Evolutionary conservation across 306 rosid species (phyloP), one percentile per base, ranked within the genome.

Genomic region (Dryas octopetala): DNA sequence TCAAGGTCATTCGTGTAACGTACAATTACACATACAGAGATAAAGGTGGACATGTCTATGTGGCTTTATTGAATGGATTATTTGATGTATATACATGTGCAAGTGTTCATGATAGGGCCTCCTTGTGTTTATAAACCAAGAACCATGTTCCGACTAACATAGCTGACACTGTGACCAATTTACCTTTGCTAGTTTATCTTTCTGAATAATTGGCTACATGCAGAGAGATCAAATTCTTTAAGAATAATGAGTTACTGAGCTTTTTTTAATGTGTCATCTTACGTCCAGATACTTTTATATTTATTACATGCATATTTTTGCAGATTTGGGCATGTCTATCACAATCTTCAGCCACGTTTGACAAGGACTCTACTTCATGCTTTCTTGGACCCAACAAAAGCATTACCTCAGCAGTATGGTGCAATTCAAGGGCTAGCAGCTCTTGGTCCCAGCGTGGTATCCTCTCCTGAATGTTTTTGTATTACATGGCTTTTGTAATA

Each of bases 241-340:
- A 54, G 14, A 55, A 4, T 19, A 70, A 70, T 41, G 75, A 55
- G 40, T 23, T 6, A 19, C 2, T 55, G 55, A 58, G 44, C 14
- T 7, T 43, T 71, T 1, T 44, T 54, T 41, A 41, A 48, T 9
- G 40, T 17, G 38, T 52, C 6, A 4, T 7, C 5, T 50, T 53
- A 53, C 41, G 1, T 67, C 57, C 7, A 47, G 19, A 67, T 19
- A 12, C 41, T 26, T 68, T 1, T 47, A 13, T 41, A 7, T 66
- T 48, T 17, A 65, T 81, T 74, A 58, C 44, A 54, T 44, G 49
- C 59, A 26, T 70, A 58, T 13, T 62, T 62, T 47, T 78, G 68
- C 90, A 95, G 98, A 89, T 91, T 83, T 83, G 97, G 98, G 74
- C 95, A 91, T 77, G 81, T 81, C 75, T 95, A 91, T 87, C 88